Conservation (phyloP, 768 basidiomycete species). For the Rhodocollybia butyracea region DNA sequence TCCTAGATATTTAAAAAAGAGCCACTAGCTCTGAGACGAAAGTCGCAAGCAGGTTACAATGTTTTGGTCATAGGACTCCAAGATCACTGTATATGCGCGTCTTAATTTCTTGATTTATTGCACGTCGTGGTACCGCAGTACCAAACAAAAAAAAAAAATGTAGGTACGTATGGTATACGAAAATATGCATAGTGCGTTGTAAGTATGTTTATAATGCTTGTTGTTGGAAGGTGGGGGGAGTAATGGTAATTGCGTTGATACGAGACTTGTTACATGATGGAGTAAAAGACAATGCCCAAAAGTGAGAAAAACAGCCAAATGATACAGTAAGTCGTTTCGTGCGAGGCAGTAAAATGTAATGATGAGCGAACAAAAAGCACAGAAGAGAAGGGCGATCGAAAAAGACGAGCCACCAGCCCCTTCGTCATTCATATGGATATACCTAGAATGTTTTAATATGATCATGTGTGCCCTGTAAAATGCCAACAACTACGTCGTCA, state of each 20-base stretch:
- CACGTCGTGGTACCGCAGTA: not conserved
- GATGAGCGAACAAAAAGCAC: not conserved
- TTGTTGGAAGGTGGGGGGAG: slow-evolving; percentile 2
- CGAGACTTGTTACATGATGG: not conserved
- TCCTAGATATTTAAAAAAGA: too few species aligned
- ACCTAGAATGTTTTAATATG: not conserved
- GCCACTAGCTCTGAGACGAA: too few species aligned
- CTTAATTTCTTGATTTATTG: not conserved
- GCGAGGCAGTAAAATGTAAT: not conserved
- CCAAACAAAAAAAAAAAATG: too few species aligned
- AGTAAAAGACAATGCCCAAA: slow-evolving; percentile 1
- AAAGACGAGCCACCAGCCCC: not conserved
- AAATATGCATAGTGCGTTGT: slow-evolving; percentile 1
- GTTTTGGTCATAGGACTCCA: not conserved
- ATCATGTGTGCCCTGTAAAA: not conserved
- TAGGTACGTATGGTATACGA: not conserved
- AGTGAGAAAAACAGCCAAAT: not conserved
- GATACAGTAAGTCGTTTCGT: slow-evolving; percentile 7
- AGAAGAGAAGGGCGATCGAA: not conserved
- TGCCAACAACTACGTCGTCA: not conserved
- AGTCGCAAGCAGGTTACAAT: too few species aligned
- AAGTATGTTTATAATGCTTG: not conserved
- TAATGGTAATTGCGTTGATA: slow-evolving; percentile 3
- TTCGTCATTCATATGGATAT: not conserved
- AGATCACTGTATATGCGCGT: not conserved